Base-by-base conservation (phyloP, 768 basidiomycete species). In the Leccinellum luteum region DNA sequence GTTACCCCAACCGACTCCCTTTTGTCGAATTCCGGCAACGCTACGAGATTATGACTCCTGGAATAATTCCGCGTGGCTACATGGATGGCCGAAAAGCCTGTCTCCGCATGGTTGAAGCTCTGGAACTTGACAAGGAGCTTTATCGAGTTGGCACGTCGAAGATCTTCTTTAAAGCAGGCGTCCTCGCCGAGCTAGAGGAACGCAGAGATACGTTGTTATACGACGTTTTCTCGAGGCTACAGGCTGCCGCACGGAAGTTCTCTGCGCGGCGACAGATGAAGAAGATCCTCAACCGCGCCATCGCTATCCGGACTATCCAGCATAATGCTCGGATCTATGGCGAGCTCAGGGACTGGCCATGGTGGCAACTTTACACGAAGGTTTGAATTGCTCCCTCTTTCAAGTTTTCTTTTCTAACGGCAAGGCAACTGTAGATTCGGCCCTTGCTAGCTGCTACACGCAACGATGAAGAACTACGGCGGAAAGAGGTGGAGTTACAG, bases 311-410 rank as follows among this genome's bases (percentile, higher is more conserved):
- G 48, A 95, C 92, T 1, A 94, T 98, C 59, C 97, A 98, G 69
- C 82, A 87, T 47, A 99, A 99, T 69, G 96, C 96, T 2, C 79
- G 94, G 21, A 81, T 97, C 21, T 98, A 98, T 68, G 86, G 88
- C 7, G 88, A 92, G 55, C 79, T 99, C 28, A 81, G 85, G 48
- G 92, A 96, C 52, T 98, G 97, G 97, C 94, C 96, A 1, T 98
- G 97, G 97, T 99, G 97, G 97, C 90, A 94, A 60, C 79, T 98
- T 9, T 99, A 95, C 69, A 94, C 94, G 3, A 96, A 96, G 79
- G 93, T 85, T 59, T 47, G 73, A 55, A 13, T 6, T 17, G 17
- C 25, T 0, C 4, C 14, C 35, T 23, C 32, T n/a, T 54, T 14
- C 14, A 32, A 3, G 23, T 19, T 44, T 32, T 52, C 9, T 41